Evolutionary conservation across 345 rosid species (phyloP), one percentile per base, ranked within the genome.

Genomic region (Aethionema arabicum): DNA sequence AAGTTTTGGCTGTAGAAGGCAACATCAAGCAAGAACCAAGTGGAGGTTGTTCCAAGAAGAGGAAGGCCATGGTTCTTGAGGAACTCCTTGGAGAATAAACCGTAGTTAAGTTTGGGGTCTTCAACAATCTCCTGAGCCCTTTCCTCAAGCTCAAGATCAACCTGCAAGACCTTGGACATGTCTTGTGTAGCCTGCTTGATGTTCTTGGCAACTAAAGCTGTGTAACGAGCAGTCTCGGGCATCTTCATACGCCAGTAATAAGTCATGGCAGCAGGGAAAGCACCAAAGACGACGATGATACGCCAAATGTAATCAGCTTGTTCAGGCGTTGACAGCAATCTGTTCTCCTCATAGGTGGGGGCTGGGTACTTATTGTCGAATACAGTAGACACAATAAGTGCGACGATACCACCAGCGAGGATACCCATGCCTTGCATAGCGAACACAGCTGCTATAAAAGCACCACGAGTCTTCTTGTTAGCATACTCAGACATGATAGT

Each of bases 401-500:
- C 66, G 11, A 64, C 60, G 33, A 71, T 44, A 7, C 70, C 75
- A 16, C 61, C 69, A 5, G 14, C 59, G 51, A 71, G 50, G 46
- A 71, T 71, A 29, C 75, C 75, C 14, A 64, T 27, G 0, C 75
- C 75, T 51, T 70, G 59, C 74, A 70, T 70, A 2, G 74, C 74
- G 27, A 70, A 70, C 36, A 70, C 74, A 0, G 74, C 74, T 2
- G 68, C 31, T 0, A 62, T 55, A 13, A 47, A 69, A 11, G 63
- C 58, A 2, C 74, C 74, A 16, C 74, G 74, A 12, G 63, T 69
- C 63, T 38, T 69, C 29, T 47, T 61, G 31, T 69, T 69, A 1
- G 74, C 69, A 21, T 87, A 83, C 63, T 86, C 92, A 0, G 80
- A 79, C 86, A 90, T 90, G 43, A 85, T 86, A 0, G 88, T 80